Base-by-base conservation (phyloP, 2,329 filamentous ascomycete species). In the Botryotinia calthae region DNA sequence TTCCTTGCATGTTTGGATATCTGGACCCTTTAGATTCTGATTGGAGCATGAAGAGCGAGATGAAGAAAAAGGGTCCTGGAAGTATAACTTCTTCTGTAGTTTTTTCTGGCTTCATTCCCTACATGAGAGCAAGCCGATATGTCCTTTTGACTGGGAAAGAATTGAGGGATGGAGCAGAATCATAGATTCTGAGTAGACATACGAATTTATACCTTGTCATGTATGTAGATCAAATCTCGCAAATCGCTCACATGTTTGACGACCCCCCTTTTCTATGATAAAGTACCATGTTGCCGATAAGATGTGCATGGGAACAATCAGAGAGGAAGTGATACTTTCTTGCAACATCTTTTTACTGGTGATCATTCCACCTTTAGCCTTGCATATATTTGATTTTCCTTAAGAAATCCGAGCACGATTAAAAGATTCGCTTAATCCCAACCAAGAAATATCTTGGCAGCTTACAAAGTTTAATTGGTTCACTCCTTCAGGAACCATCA, bases 401-500 rank as follows among this genome's bases (percentile, higher is more conserved):
- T 28, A 34, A 58, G n/a, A n/a, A 54, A 54, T 56, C 51, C 51
- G 51, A 56, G 51, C 51, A 56, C 51, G n/a, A 28, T 56, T 25
- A 62, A 40, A 42, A 44, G 10, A 16, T 16, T 70, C 68, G 68
- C 68, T 70, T 70, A 64, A 16, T 51, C 42, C 31, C 68, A 34
- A 28, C 31, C 25, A 37, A 51, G 51, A 48, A 12, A 51, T 48
- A 25, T 56, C 68, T 51, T 63, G 54, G 42, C 42, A 51, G 54
- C 40, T 46, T 70, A 61, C 25, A 46, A 61, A 59, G 22, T 62
- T 62, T 70, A 64, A 70, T 64, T 70, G 68, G 68, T 51, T 31
- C 18, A 64, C 31, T 63, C 46, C 68, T 63, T 70, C n/a, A 46
- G 34, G 42, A 63, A 31, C 56, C 54, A 64, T 48, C 31, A 31